Evolutionary conservation across 2,329 filamentous ascomycete species (phyloP).

Genomic region (Niveomyces coronatus): DNA sequence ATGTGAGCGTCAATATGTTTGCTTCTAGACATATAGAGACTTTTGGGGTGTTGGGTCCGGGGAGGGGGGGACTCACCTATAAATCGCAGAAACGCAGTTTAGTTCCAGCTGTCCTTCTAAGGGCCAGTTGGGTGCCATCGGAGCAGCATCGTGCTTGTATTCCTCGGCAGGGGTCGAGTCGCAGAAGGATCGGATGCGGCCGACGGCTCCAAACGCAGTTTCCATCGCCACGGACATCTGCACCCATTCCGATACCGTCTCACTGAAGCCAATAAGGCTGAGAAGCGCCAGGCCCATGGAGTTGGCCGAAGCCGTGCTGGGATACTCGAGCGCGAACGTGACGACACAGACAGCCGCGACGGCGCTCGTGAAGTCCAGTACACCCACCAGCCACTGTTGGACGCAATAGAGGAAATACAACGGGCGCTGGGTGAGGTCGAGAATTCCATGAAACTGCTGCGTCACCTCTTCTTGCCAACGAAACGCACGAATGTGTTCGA

Average conservation of each 20-base stretch:
- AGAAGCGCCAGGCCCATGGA: constrained; percentile 4
- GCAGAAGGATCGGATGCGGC: background rate
- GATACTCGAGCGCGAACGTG: constrained; percentile 25
- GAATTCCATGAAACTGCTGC: constrained; percentile 30
- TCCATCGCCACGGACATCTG: background rate
- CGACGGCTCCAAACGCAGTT: background rate
- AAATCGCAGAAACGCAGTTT: background rate
- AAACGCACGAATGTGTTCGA: constrained; percentile 42
- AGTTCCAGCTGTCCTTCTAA: background rate
- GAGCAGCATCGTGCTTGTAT: background rate
- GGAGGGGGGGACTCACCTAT: constrained; percentile 1
- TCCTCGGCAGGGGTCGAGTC: background rate
- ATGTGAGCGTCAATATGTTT: background rate
- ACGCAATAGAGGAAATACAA: constrained; percentile 44
- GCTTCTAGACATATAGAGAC: background rate
- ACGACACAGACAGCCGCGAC: constrained; percentile 33
- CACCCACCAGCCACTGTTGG: constrained; percentile 44
- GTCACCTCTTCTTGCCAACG: constrained; percentile 36
- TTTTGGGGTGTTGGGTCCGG: too few species aligned
- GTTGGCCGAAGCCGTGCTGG: constrained; percentile 2
- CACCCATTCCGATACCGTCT: constrained; percentile 12
- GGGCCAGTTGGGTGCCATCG: background rate
- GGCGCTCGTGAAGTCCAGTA: constrained; percentile 35
- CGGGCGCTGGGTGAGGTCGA: constrained; percentile 42
- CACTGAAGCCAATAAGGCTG: constrained; percentile 17